Percentiles rank a stretch among this genome's conserved stretches.
These are phyloP conservation scores for Cordyceps javanica DNA, from an alignment of 2,329 filamentous ascomycete genomes.

Conservation along the genomic window DNA sequence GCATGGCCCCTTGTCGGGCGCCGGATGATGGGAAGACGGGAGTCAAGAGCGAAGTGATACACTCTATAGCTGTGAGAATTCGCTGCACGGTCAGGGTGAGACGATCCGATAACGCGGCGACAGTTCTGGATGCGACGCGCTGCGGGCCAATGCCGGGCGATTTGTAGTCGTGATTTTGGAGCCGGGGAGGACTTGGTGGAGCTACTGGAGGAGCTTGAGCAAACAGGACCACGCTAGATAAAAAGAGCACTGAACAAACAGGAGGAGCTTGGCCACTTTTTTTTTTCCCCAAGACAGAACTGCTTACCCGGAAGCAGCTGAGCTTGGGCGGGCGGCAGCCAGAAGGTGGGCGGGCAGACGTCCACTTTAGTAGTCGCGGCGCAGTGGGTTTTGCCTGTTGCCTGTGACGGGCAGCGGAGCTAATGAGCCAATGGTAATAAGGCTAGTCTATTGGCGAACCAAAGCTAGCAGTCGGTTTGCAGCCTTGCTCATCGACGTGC, in stretches of 20 bases:
- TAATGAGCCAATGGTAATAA: slow-evolving; percentile 4
- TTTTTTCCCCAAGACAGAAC: background rate
- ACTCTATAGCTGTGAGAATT: background rate
- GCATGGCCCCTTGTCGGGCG: slow-evolving; percentile 2
- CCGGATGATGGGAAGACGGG: background rate
- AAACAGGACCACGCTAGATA: background rate
- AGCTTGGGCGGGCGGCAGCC: background rate
- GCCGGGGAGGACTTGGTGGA: slow-evolving; percentile 2
- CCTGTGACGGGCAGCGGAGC: background rate
- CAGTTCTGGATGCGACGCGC: slow-evolving; percentile 7
- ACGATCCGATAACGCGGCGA: background rate
- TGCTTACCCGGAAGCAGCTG: slow-evolving; percentile 10
- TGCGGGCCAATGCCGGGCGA: slow-evolving; percentile 9
- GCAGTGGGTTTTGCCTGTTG: slow-evolving; percentile 7
- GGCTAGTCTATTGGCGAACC: background rate
- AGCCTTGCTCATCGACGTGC: slow-evolving; percentile 7
- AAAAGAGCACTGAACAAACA: background rate
- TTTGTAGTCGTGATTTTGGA: background rate
- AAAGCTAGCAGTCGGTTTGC: background rate
- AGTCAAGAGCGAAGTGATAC: background rate
- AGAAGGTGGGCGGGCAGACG: slow-evolving; percentile 5
- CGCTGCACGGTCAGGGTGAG: background rate
- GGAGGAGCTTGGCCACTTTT: background rate
- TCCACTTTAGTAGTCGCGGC: slow-evolving; percentile 10
- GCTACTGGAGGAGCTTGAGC: background rate